Conservation (phyloP, 2,329 filamentous ascomycete genomes). For the Chaetomiaceae sp. region DNA sequence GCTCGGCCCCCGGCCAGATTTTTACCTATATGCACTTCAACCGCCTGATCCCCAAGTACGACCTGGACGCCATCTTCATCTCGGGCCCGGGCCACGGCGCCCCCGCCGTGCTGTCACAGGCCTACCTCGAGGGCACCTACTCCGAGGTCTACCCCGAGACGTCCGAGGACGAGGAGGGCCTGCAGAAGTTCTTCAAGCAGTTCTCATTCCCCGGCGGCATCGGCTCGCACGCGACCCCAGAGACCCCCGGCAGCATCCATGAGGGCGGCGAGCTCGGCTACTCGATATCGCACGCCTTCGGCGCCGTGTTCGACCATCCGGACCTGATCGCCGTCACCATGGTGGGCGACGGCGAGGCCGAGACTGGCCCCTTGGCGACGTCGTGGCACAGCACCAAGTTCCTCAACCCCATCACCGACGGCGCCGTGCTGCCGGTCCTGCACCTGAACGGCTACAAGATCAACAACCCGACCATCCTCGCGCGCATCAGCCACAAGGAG, state of each 20-base stretch:
- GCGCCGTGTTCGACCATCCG: conserved; percentile 70
- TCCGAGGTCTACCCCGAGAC: conserved; percentile 73
- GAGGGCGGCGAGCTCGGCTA: conserved; percentile 82
- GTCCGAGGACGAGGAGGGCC: conserved; percentile 60
- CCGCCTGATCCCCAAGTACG: conserved; percentile 74
- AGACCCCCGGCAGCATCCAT: conserved; percentile 72
- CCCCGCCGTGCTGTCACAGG: conserved; percentile 69
- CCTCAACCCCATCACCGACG: conserved; percentile 72
- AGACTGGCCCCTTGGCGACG: conserved; percentile 73
- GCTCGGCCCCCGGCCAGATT: conserved; percentile 73
- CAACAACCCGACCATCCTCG: conserved; percentile 71
- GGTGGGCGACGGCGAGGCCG: conserved; percentile 77
- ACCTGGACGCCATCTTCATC: conserved; percentile 66
- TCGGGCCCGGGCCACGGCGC: conserved; percentile 76
- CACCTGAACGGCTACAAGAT: conserved; percentile 85
- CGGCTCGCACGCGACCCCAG: conserved; percentile 71
- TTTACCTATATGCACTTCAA: conserved; percentile 83
- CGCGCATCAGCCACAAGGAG: conserved; percentile 70
- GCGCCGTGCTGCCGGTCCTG: conserved; percentile 70
- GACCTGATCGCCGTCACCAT: conserved; percentile 70
- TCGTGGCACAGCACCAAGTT: conserved; percentile 82
- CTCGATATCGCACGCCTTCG: conserved; percentile 73
- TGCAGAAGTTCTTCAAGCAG: conserved; percentile 74
- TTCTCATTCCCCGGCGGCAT: conserved; percentile 80
- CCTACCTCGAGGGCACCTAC: conserved; percentile 73